Percentiles rank a stretch among this genome's conserved stretches.
Evolutionary conservation across 2,329 filamentous ascomycete species (phyloP).

Genomic region (Pseudodiploospora longispora): DNA sequence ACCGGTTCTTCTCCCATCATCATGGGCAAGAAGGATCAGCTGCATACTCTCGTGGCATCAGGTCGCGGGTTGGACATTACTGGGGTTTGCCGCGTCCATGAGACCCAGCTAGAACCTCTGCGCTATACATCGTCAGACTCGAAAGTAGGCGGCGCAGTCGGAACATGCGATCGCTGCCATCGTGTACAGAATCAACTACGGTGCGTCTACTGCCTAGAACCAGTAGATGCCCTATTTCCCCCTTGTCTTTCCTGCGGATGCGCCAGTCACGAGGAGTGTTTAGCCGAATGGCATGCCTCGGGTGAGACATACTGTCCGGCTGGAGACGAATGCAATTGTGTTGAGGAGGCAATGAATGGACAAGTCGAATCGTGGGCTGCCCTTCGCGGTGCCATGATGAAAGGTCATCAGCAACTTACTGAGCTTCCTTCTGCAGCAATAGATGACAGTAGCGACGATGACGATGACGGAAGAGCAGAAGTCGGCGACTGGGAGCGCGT

Average conservation of each 20-base stretch:
- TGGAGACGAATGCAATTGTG: slow-evolving; percentile 57
- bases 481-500: slow-evolving; percentile 20
- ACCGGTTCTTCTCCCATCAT: slow-evolving; percentile 41
- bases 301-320: slow-evolving; percentile 52
- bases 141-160: slow-evolving; percentile 38
- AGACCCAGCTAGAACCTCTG: slow-evolving; percentile 52
- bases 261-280: slow-evolving; percentile 50
- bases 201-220: slow-evolving; percentile 56
- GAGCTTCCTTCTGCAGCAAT: slow-evolving; percentile 22
- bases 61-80: slow-evolving; percentile 54
- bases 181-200: slow-evolving; percentile 47
- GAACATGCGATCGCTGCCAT: slow-evolving; percentile 44
- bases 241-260: slow-evolving; percentile 58
- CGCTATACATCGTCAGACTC: slow-evolving; percentile 35
- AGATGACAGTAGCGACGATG: slow-evolving; percentile 21
- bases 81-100: slow-evolving; percentile 55
- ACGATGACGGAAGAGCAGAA: slow-evolving; percentile 7
- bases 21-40: slow-evolving; percentile 48
- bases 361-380: slow-evolving; percentile 55
- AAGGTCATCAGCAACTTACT: slow-evolving; percentile 16
- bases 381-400: slow-evolving; percentile 29
- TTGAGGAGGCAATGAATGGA: slow-evolving; percentile 46
- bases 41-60: slow-evolving; percentile 41
- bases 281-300: slow-evolving; percentile 49
- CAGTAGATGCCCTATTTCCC: slow-evolving; percentile 50